These are phyloP conservation scores for Ceratocystis diversiconidia DNA, from an alignment of 2,329 filamentous ascomycete genomes.

Conservation along the genomic window DNA sequence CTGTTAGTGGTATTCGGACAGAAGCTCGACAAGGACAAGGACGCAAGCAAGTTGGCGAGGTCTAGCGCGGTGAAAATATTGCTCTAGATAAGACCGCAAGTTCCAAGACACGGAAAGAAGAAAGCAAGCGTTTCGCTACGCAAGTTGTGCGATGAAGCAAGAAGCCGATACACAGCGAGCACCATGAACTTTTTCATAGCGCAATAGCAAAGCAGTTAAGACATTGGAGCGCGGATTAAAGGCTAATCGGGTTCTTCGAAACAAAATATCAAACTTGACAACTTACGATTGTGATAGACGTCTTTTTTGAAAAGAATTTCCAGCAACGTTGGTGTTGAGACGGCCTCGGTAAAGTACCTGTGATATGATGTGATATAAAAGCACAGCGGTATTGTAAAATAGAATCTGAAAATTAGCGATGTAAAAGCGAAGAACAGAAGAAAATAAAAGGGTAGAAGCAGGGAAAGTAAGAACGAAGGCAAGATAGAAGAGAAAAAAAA, in stretches of 20 bases:
- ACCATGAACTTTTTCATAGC: background rate
- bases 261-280: background rate
- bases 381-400: too few species aligned
- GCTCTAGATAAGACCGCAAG: background rate
- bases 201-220: background rate
- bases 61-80: background rate
- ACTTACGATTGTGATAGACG: background rate
- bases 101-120: constrained; percentile 1
- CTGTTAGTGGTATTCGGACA: background rate
- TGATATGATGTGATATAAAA: too few species aligned
- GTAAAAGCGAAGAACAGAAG: background rate
- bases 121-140: background rate
- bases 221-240: background rate
- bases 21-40: background rate
- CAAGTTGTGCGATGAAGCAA: background rate
- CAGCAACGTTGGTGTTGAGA: background rate
- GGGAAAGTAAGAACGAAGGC: background rate
- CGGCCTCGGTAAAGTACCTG: background rate
- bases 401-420: too few species aligned
- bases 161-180: background rate
- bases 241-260: background rate
- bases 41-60: background rate
- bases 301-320: background rate
- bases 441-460: background rate
- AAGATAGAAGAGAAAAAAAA: background rate